A percentile compares a stretch with the other conserved stretches of the same genome.
Evolutionary conservation across 768 basidiomycete species (phyloP).

Genomic region (Boletus reticulatus): DNA sequence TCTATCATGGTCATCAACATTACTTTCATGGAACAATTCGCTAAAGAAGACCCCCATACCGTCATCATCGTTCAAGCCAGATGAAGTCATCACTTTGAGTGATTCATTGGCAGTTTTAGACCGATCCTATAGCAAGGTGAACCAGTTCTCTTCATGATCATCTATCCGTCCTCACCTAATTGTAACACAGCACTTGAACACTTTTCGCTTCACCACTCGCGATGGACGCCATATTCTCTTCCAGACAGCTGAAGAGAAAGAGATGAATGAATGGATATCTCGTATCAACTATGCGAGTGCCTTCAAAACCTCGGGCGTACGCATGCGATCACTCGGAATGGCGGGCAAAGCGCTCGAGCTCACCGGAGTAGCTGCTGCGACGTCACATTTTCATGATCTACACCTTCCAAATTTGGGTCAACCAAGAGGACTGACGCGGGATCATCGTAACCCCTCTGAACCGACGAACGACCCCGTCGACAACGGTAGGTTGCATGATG

Average conservation of each 20-base stretch:
- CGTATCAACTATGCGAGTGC: slow-evolving; percentile 92
- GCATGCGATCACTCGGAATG: slow-evolving; percentile 75
- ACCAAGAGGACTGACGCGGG: slow-evolving; percentile 38
- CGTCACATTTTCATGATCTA: slow-evolving; percentile 75
- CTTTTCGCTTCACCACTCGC: slow-evolving; percentile 74
- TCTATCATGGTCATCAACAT: slow-evolving; percentile 47
- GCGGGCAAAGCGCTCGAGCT: slow-evolving; percentile 68
- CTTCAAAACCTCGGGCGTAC: slow-evolving; percentile 82
- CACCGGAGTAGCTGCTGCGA: slow-evolving; percentile 83
- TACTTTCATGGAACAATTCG: slow-evolving; percentile 43
- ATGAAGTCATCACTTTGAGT: slow-evolving; percentile 79
- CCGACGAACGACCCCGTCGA: slow-evolving; percentile 36
- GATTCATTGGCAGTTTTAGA: slow-evolving; percentile 82
- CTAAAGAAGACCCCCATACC: slow-evolving; percentile 39
- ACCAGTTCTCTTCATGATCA: slow-evolving; percentile 9
- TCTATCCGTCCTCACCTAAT: slow-evolving; percentile 2
- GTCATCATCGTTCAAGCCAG: slow-evolving; percentile 60
- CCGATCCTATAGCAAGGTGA: slow-evolving; percentile 71
- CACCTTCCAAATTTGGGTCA: slow-evolving; percentile 34
- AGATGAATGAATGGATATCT: slow-evolving; percentile 89
- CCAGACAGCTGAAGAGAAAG: slow-evolving; percentile 63
- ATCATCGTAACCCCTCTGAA: slow-evolving; percentile 37
- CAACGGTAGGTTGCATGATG: slow-evolving; percentile 22
- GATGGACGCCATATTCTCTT: slow-evolving; percentile 82
- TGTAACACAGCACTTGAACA: slow-evolving; percentile 49